Evolutionary conservation across 202 grass and related monocot species (phyloP), one percentile per base, ranked within the genome.

Genomic region (Bolboschoenoplectus hybrid): DNA sequence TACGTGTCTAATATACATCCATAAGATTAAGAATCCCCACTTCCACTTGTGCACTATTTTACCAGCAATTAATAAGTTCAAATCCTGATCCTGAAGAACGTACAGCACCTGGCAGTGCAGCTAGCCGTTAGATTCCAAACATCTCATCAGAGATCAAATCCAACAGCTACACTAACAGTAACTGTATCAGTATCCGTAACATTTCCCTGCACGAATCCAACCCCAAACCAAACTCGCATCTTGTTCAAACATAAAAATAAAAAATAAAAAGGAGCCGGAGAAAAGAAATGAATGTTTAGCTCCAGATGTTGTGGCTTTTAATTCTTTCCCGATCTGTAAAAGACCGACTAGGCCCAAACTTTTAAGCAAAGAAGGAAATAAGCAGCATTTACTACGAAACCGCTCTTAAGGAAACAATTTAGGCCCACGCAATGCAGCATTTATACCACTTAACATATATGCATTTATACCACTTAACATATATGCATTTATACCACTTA

Each of bases 321-420:
- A 60, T 38, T 43, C 75, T 60, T 80, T 60, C 75, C 53, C 3
- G 7, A 80, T 80, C 8, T 80, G 75, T 80, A 38, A 55, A 60
- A 80, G 53, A 80, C 75, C 51, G 16, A 60, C 75, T 2, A 60
- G 75, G 53, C 75, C 75, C 75, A 60, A 61, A 41, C 9, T n/a
- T 6, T 79, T 79, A 17, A 9, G 75, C 14, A 80, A 58, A 61
- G 36, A 61, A 80, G 53, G 75, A 60, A 80, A 80, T 32, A 8
- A n/a, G 16, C 75, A 61, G 56, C 36, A 43, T 79, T 60, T 79
- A 79, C 52, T 58, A 79, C 52, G 7, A 79, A 79, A 60, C 75
- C 26, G 26, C 74, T 56, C 11, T 78, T 40, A 79, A 58, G 74
- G 52, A 79, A 76, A 79, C 14, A 79, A 58, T 57, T 58, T 3